These are phyloP conservation scores for Arthroderma sp. DNA, from an alignment of 2,329 filamentous ascomycete genomes.

Conservation along the genomic window DNA sequence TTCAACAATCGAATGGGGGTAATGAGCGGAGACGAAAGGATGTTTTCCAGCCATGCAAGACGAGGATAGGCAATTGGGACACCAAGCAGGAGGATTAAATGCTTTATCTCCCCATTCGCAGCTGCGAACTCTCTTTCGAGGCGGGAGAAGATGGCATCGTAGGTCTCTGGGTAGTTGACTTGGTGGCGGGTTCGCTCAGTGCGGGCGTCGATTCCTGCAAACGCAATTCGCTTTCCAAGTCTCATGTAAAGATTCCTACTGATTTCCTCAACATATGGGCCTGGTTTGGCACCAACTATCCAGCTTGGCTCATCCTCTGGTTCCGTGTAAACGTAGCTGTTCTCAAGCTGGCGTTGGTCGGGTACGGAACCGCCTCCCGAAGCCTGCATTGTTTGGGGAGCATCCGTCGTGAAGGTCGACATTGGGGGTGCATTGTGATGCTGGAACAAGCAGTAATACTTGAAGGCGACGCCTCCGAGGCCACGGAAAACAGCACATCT, in stretches of 20 bases:
- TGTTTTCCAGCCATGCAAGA: conserved; percentile 92
- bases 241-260: conserved; percentile 52
- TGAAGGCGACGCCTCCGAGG: conserved; percentile 47
- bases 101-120: conserved; percentile 46
- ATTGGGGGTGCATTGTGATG: conserved; percentile 71
- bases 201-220: conserved; percentile 48
- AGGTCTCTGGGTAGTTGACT: conserved; percentile 67
- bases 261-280: conserved; percentile 51
- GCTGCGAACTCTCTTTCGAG: conserved; percentile 41
- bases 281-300: conserved; percentile 64
- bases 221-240: conserved; percentile 53
- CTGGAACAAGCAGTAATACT: conserved; percentile 56
- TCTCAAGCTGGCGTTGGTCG: conserved; percentile 60
- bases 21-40: conserved; percentile 74
- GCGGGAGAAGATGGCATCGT: conserved; percentile 48
- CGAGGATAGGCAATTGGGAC: conserved; percentile 61
- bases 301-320: conserved; percentile 56
- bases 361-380: conserved; percentile 40
- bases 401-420: conserved; percentile 74
- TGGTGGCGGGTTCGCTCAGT: conserved; percentile 79
- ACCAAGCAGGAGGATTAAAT: conserved; percentile 51
- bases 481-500: conserved; percentile 52
- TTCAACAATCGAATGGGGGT: conserved; percentile 82
- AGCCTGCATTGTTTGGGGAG: conserved; percentile 42
- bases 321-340: conserved; percentile 57